Evolutionary conservation across 2,329 filamentous ascomycete species (phyloP), one percentile per base, ranked within the genome.

Genomic region (Aspergillus tamarii): DNA sequence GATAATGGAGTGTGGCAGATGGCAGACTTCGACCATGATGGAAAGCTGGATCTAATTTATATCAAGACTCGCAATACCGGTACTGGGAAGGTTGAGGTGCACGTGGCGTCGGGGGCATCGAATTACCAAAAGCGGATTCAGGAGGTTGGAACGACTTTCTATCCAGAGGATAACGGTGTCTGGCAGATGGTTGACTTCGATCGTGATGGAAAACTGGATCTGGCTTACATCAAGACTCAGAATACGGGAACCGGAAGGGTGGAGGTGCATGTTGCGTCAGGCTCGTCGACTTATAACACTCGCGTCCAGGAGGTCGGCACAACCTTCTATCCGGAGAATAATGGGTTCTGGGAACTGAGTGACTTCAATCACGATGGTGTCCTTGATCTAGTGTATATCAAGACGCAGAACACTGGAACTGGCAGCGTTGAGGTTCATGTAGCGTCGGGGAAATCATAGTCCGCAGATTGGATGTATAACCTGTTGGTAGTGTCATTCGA

Each of bases 61-160:
- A 66, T 67, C 54, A 67, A 66, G 61, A 67, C 64, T 1, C 64
- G 60, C 7, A 64, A 66, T 23, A 66, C 65, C 3, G 57, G 63
- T 10, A 67, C 63, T 12, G 65, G 64, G 8, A 59, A 62, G 16
- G 61, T 67, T 23, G 65, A 67, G 39, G 63, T 67, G 39, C 65
- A 67, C 59, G 59, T 67, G 45, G 65, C 65, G 4, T 61, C 63
- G 10, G 60, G 54, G 7, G 60, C 65, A 7, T 67, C 65, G 30
- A 63, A 58, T 21, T 67, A 61, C 26, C 60, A 65, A 87, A 82
- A 81, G 70, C 86, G 84, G 74, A 88, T 89, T 79, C 89, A 89
- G 79, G 82, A 85, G 32, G 87, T 88, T 0, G 89, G 89, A 30
- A 84, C 83, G 74, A 93, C 91, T 1, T 82, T 84, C 41, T 61